Percentiles rank a stretch among this genome's conserved stretches.
Conservation (phyloP, 2,329 filamentous ascomycete genomes). For the Podosphaera xanthii region DNA sequence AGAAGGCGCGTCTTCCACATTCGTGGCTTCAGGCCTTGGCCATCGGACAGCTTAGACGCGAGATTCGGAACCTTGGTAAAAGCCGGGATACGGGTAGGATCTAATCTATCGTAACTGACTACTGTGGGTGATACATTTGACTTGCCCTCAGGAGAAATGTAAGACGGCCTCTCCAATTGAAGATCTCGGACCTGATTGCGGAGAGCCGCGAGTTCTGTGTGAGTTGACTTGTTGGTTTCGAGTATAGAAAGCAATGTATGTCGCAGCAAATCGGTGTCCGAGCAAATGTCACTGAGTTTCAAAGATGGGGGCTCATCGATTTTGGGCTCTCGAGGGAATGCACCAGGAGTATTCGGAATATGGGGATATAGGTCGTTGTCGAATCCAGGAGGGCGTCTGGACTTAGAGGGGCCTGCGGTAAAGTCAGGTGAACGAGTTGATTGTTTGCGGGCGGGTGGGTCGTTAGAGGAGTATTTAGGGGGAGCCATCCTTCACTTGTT, state of each 20-base stretch:
- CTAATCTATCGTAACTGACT: neutral
- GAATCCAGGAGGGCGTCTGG: too few relatives aligned
- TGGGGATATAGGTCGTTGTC: too few relatives aligned
- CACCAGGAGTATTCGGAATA: neutral
- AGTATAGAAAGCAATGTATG: neutral
- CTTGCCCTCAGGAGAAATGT: neutral
- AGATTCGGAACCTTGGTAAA: neutral
- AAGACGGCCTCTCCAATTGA: neutral
- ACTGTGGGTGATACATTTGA: neutral
- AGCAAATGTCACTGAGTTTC: neutral
- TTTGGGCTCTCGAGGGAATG: neutral
- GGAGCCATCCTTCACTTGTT: too few relatives aligned
- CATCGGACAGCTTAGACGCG: neutral
- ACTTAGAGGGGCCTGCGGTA: too few relatives aligned
- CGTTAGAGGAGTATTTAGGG: too few relatives aligned
- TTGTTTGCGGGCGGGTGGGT: too few relatives aligned
- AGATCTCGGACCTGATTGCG: neutral
- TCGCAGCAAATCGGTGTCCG: neutral
- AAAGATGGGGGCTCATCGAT: neutral
- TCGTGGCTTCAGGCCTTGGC: neutral
- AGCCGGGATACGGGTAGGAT: neutral
- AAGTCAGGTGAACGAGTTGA: too few relatives aligned
- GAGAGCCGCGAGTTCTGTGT: neutral
- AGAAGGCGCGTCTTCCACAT: neutral
- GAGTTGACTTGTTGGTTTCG: neutral